Conservation (phyloP, 164 flowering plant species). For the Chimonanthus salicifolius region DNA sequence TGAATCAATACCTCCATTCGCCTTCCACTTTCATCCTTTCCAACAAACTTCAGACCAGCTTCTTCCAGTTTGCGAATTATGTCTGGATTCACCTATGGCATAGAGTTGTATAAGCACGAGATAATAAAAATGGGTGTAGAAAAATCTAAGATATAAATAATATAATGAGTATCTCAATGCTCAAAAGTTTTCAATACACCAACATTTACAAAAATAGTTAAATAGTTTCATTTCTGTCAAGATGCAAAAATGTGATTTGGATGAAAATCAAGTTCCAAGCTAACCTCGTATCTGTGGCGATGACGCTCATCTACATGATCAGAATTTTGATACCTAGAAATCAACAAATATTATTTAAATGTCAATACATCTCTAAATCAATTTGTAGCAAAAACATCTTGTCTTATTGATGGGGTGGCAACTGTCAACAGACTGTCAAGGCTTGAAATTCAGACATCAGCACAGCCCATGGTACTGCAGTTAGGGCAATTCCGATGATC, state of each 20-base stretch:
- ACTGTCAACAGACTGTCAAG: background rate
- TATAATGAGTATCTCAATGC: too few relatives aligned
- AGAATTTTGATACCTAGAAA: slow-evolving; percentile 56
- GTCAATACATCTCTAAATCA: background rate
- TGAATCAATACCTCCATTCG: slow-evolving; percentile 74
- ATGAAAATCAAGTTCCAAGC: background rate
- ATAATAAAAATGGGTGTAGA: background rate
- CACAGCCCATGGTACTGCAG: background rate
- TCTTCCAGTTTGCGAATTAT: slow-evolving; percentile 53
- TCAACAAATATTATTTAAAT: background rate
- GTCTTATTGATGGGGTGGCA: background rate
- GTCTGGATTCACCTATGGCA: slow-evolving; percentile 82
- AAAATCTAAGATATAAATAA: background rate
- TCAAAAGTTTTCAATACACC: background rate
- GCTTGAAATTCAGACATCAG: background rate
- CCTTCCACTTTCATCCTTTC: slow-evolving; percentile 85
- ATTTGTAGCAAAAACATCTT: background rate
- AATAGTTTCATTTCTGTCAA: background rate
- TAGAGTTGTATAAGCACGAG: background rate
- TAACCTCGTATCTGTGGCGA: slow-evolving; percentile 95
- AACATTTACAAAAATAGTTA: background rate
- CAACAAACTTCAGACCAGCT: slow-evolving; percentile 82
- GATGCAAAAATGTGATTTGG: background rate
- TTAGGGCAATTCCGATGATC: background rate
- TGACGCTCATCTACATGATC: slow-evolving; percentile 86